These are phyloP conservation scores for Avena sativa DNA, from an alignment of 176 grass and related monocot species.

Conservation along the genomic window DNA sequence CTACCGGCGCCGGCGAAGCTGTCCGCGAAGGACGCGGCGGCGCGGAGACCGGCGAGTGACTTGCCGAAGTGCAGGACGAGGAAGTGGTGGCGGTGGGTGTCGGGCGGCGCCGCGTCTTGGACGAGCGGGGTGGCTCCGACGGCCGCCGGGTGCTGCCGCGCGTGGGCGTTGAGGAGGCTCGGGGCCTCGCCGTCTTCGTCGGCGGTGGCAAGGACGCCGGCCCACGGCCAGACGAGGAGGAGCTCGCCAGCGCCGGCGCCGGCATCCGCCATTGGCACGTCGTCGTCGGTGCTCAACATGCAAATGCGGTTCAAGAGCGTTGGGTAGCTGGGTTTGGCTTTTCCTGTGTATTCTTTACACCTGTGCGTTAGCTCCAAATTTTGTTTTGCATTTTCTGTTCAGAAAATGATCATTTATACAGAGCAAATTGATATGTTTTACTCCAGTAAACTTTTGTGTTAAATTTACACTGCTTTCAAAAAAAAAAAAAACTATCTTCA, in stretches of 20 bases:
- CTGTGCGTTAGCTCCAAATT: too few species aligned
- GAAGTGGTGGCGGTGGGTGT: neutral
- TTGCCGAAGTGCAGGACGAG: conserved; percentile 53
- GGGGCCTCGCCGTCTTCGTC: neutral
- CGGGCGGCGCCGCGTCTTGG: neutral
- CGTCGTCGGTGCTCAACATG: neutral
- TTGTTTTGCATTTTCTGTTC: too few species aligned
- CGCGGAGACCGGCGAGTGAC: conserved; percentile 13
- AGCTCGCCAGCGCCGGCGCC: conserved; percentile 27
- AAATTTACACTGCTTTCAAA: too few species aligned
- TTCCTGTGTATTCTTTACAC: too few species aligned
- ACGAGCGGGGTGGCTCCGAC: conserved; percentile 39
- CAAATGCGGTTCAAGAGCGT: neutral
- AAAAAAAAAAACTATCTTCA: too few species aligned
- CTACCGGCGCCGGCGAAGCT: conserved; percentile 34
- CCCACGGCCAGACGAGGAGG: conserved; percentile 50
- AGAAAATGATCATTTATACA: too few species aligned
- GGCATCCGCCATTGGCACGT: conserved; percentile 8
- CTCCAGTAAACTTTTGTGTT: too few species aligned
- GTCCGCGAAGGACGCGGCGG: neutral
- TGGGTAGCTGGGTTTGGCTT: neutral
- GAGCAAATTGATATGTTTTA: too few species aligned
- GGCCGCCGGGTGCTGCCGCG: neutral
- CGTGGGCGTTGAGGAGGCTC: conserved; percentile 20
- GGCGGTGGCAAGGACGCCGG: conserved; percentile 31